Conservation (phyloP, 2,329 filamentous ascomycete genomes). For the Blumeriella jaapii region DNA sequence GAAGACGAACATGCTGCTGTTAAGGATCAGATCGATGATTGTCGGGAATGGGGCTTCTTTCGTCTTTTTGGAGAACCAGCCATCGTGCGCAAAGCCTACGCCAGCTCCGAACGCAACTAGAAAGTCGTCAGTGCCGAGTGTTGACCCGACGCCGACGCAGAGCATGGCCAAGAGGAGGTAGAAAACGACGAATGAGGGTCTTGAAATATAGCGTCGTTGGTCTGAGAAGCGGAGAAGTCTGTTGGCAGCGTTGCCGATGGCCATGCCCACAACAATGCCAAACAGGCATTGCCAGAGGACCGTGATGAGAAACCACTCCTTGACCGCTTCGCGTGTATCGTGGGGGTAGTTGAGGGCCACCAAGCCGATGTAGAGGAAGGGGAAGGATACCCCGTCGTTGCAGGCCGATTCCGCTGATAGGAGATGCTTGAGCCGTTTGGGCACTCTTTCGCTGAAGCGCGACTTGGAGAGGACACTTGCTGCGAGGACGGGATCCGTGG, state of each 20-base stretch:
- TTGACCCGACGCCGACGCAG: constrained; percentile 38
- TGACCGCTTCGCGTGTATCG: constrained; percentile 31
- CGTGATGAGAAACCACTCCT: constrained; percentile 41
- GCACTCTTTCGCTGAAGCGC: constrained; percentile 40
- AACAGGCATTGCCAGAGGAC: constrained; percentile 43
- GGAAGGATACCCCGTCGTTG: constrained; percentile 44
- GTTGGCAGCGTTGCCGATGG: constrained; percentile 37
- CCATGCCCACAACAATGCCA: constrained; percentile 35
- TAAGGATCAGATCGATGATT: constrained; percentile 42
- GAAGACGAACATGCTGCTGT: constrained; percentile 43
- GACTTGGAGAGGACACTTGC: constrained; percentile 41
- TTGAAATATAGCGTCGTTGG: constrained; percentile 33
- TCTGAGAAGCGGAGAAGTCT: constrained; percentile 36
- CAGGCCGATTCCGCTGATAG: constrained; percentile 42
- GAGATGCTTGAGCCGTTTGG: constrained; percentile 38
- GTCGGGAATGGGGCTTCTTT: constrained; percentile 34
- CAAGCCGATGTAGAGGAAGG: constrained; percentile 43
- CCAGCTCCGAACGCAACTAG: constrained; percentile 44
- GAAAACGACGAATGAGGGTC: constrained; percentile 40
- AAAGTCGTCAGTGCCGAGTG: constrained; percentile 43
- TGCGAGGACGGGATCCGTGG: constrained; percentile 44
- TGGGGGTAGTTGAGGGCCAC: constrained; percentile 30
- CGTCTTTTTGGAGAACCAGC: constrained; percentile 39
- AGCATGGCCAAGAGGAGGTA: constrained; percentile 43
- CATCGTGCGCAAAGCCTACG: constrained; percentile 41